Evolutionary conservation across 352 stramenopile species (phyloP), one percentile per base, ranked within the genome.

Genomic region (Phytophthora uliginosa): DNA sequence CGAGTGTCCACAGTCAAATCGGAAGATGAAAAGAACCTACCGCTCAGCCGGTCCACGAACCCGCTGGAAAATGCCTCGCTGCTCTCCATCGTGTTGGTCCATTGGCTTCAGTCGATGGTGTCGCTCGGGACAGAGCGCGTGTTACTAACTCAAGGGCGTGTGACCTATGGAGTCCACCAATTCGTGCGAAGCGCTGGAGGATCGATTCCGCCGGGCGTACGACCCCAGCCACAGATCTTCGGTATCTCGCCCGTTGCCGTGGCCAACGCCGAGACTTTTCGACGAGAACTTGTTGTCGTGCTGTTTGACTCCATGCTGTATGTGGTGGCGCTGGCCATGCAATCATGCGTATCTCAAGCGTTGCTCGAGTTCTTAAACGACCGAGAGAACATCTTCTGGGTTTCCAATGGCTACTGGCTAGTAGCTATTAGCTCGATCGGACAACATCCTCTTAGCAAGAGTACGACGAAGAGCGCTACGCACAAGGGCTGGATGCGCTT

Each of bases 101-200:
- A 74, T 58, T 84, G 79, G 76, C 74, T 79, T 15, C 66, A 82
- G 40, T 66, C 73, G 6, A 71, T 86, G 67, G 56, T 86, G 31
- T 77, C 72, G 17, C 59, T 78, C 4, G 73, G 73, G 0, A 42
- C 79, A 26, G 51, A 54, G 13, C 71, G 73, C 7, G 50, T 78
- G 17, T 54, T 86, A 18, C 64, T n/a, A 82, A 26, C 38, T 69
- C 10, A 59, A 74, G 8, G 79, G 83, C 42, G 34, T 83, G 22
- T 86, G 76, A 74, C 59, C 56, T 0, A 36, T 86, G 7, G 77
- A 72, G 40, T 15, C 59, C 12, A 61, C 45, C 10, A 74, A 84
- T 40, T 47, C 74, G 26, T 77, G 69, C 40, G 73, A 60, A 15
- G 58, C 63, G 15, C 64, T 81, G 7, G 66, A 69, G n/a, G 31